phyloP scores from a whole-genome alignment of 2,329 filamentous ascomycete species.

The Pseudogymnoascus sp. region DNA sequence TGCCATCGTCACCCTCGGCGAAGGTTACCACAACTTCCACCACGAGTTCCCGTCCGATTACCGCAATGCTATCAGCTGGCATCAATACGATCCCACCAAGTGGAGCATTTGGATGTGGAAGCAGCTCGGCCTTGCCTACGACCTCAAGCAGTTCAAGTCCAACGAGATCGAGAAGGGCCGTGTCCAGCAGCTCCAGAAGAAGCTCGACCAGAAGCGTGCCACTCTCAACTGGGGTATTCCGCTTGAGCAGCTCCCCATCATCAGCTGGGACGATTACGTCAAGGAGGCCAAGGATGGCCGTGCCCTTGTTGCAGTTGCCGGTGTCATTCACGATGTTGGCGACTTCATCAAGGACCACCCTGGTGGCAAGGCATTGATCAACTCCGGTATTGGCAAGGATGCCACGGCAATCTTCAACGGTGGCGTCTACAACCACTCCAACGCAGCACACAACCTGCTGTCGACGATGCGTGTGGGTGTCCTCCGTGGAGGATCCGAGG shows the following conservation, averaged over 20 bases:
- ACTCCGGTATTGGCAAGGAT: constrained; percentile 74
- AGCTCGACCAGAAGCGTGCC: constrained; percentile 78
- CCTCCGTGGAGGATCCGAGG: constrained; percentile 76
- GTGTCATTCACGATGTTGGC: constrained; percentile 77
- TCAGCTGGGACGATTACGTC: constrained; percentile 81
- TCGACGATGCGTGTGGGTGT: constrained; percentile 85
- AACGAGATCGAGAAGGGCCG: constrained; percentile 92
- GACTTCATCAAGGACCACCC: constrained; percentile 84
- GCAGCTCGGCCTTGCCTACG: constrained; percentile 72
- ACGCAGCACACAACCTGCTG: constrained; percentile 80
- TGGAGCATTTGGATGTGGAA: constrained; percentile 83
- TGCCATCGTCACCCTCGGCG: constrained; percentile 74
- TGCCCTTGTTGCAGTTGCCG: constrained; percentile 67
- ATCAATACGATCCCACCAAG: constrained; percentile 87
- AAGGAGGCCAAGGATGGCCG: constrained; percentile 69
- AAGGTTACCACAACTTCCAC: constrained; percentile 93
- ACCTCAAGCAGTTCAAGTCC: constrained; percentile 82
- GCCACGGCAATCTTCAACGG: constrained; percentile 88
- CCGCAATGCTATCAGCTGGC: constrained; percentile 85
- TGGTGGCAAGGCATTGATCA: constrained; percentile 83
- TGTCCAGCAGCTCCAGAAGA: constrained; percentile 84
- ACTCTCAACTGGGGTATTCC: constrained; percentile 80
- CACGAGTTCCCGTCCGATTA: constrained; percentile 92
- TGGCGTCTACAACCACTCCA: constrained; percentile 82
- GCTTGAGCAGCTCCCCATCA: constrained; percentile 74